Conservation (phyloP, 331 rosid species). For the Acacia concinna region DNA sequence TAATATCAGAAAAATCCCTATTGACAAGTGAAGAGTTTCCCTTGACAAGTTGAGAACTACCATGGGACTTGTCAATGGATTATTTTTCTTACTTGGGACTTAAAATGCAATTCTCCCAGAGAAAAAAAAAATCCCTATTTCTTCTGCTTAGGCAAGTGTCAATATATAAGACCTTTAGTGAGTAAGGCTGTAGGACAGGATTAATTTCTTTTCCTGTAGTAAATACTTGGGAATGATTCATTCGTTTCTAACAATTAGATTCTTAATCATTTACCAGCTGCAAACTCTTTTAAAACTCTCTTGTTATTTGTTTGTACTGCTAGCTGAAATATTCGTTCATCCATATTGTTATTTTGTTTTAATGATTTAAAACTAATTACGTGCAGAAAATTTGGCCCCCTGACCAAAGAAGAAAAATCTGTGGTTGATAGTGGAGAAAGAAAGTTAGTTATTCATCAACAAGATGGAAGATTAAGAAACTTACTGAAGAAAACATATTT, state of each 20-base stretch:
- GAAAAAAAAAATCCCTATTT: neutral
- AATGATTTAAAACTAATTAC: constrained; percentile 12
- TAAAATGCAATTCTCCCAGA: no score
- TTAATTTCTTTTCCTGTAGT: constrained; percentile 23
- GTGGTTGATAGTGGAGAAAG: constrained; percentile 45
- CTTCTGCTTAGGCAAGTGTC: neutral
- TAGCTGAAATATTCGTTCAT: constrained; percentile 22
- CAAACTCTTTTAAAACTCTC: constrained; percentile 12
- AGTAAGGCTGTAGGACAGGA: neutral
- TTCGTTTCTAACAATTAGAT: constrained; percentile 3
- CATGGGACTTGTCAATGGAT: no score
- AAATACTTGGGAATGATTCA: neutral
- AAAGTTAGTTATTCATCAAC: constrained; percentile 46
- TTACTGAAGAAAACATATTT: constrained; percentile 80
- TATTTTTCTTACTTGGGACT: no score
- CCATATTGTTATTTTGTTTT: constrained; percentile 15
- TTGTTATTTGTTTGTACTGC: constrained; percentile 10
- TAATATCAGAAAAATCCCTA: no score
- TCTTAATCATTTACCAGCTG: constrained; percentile 13
- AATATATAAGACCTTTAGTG: constrained; percentile 1
- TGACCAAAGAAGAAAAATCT: constrained; percentile 42
- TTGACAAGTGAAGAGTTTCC: no score
- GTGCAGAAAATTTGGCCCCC: constrained; percentile 62
- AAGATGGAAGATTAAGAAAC: constrained; percentile 70
- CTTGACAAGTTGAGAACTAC: no score